Conservation (phyloP, 1,284 basidiomycete species). For the Cryptococcus amylolentus region DNA sequence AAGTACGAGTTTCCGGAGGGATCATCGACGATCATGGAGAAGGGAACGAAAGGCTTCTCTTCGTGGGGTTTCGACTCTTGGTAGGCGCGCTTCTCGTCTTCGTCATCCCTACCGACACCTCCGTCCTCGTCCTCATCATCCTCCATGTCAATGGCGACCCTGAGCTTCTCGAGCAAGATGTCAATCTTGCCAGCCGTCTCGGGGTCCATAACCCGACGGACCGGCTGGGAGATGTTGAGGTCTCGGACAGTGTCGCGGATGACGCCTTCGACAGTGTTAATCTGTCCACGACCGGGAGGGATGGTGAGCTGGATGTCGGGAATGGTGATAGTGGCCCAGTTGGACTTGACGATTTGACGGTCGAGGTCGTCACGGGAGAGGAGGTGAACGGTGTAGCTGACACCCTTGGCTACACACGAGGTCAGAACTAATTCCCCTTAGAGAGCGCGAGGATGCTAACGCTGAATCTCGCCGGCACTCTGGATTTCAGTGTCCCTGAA, state of each 20-base stretch:
- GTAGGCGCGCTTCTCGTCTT: slow-evolving; percentile 28
- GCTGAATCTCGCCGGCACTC: slow-evolving; percentile 80
- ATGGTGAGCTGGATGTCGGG: slow-evolving; percentile 90
- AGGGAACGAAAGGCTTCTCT: slow-evolving; percentile 60
- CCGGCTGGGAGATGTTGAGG: slow-evolving; percentile 76
- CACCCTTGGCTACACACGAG: slow-evolving; percentile 50
- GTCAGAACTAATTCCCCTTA: slow-evolving; percentile 1
- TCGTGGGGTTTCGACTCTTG: slow-evolving; percentile 47
- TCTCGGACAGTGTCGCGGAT: slow-evolving; percentile 81
- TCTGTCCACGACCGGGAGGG: slow-evolving; percentile 79
- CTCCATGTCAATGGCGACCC: slow-evolving; percentile 65
- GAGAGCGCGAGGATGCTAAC: slow-evolving; percentile 52
- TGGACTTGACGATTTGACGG: slow-evolving; percentile 90
- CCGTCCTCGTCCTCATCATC: slow-evolving; percentile 58
- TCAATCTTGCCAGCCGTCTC: slow-evolving; percentile 76
- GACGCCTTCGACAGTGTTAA: slow-evolving; percentile 94
- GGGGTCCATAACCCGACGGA: slow-evolving; percentile 79
- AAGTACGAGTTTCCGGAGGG: slow-evolving; percentile 94
- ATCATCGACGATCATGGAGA: slow-evolving; percentile 87
- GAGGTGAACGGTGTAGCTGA: slow-evolving; percentile 75
- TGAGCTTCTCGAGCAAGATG: slow-evolving; percentile 64
- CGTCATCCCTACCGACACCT: slow-evolving; percentile 35
- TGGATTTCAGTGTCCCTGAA: slow-evolving; percentile 91
- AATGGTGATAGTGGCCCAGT: slow-evolving; percentile 73
- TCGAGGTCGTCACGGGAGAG: slow-evolving; percentile 75